A percentile compares a stretch with the other conserved stretches of the same genome.
Evolutionary conservation across 2,329 filamentous ascomycete species (phyloP).

Genomic region (Graphilbum ipis-grandicollis): DNA sequence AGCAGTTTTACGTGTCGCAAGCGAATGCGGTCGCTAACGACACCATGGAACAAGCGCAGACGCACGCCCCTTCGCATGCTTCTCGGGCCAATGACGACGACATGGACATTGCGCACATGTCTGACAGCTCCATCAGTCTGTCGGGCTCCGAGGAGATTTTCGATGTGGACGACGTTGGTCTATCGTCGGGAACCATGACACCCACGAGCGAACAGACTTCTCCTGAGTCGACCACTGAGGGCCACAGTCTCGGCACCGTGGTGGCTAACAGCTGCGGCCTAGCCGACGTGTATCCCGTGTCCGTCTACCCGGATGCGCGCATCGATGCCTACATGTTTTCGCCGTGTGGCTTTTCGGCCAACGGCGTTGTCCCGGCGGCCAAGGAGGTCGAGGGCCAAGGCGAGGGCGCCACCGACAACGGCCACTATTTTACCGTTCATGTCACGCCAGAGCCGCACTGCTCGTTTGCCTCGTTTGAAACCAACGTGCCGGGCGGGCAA

Average conservation of each 20-base stretch:
- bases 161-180: slow-evolving; percentile 66
- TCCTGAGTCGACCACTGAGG: slow-evolving; percentile 64
- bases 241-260: slow-evolving; percentile 80
- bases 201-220: slow-evolving; percentile 40
- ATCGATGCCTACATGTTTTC: slow-evolving; percentile 95
- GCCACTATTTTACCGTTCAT: slow-evolving; percentile 94
- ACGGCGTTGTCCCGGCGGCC: slow-evolving; percentile 78
- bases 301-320: slow-evolving; percentile 77
- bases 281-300: slow-evolving; percentile 71
- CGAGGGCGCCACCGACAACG: slow-evolving; percentile 27
- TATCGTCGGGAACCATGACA: slow-evolving; percentile 33
- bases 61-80: slow-evolving; percentile 33
- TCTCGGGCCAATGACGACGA: neutral
- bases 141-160: slow-evolving; percentile 38
- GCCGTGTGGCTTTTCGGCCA: slow-evolving; percentile 93
- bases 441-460: slow-evolving; percentile 95
- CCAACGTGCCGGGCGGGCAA: slow-evolving; percentile 83
- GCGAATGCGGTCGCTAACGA: slow-evolving; percentile 83
- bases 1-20: slow-evolving; percentile 50
- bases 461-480: slow-evolving; percentile 96
- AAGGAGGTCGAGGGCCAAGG: slow-evolving; percentile 27
- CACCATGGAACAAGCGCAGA: slow-evolving; percentile 24
- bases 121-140: slow-evolving; percentile 27
- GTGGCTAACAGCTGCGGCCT: slow-evolving; percentile 84
- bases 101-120: slow-evolving; percentile 18